These are phyloP conservation scores for Aureobasidium sp. DNA, from an alignment of 2,329 filamentous ascomycete genomes.

Conservation along the genomic window DNA sequence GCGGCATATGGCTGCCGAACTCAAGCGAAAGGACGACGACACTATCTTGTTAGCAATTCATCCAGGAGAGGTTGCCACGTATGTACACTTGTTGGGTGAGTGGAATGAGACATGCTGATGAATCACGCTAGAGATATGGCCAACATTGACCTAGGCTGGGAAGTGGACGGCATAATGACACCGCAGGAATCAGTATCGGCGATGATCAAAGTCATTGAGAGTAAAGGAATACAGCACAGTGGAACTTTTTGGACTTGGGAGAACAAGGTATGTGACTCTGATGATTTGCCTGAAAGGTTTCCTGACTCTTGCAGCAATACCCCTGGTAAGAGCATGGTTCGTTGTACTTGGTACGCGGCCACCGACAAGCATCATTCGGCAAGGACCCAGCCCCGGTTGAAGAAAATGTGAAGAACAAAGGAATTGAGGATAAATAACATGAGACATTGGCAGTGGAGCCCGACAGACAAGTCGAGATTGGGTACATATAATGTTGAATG, in stretches of 20 bases:
- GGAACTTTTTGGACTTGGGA: constrained; percentile 52
- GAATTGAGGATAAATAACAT: background rate
- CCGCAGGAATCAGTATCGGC: constrained; percentile 41
- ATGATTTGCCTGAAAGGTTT: background rate
- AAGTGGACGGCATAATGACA: constrained; percentile 45
- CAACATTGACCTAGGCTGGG: constrained; percentile 43
- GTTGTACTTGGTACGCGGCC: background rate
- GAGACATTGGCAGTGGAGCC: background rate
- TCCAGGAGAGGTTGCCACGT: constrained; percentile 50
- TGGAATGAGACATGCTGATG: background rate
- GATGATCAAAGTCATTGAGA: constrained; percentile 45
- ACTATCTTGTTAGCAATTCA: constrained; percentile 48
- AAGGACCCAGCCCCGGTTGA: background rate
- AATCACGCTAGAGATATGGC: constrained; percentile 42
- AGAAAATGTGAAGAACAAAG: background rate
- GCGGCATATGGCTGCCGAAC: constrained; percentile 47
- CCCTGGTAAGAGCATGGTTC: constrained; percentile 20
- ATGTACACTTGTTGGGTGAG: constrained; percentile 15
- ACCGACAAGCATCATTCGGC: background rate
- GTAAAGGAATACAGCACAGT: constrained; percentile 40
- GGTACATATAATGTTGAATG: constrained; percentile 1
- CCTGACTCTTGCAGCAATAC: constrained; percentile 19
- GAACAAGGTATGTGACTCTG: constrained; percentile 28
- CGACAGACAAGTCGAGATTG: background rate
- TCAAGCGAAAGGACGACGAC: constrained; percentile 41